phyloP scores from a whole-genome alignment of 495 filamentous ascomycete genomes.

The Parachaetomium inaequale region DNA sequence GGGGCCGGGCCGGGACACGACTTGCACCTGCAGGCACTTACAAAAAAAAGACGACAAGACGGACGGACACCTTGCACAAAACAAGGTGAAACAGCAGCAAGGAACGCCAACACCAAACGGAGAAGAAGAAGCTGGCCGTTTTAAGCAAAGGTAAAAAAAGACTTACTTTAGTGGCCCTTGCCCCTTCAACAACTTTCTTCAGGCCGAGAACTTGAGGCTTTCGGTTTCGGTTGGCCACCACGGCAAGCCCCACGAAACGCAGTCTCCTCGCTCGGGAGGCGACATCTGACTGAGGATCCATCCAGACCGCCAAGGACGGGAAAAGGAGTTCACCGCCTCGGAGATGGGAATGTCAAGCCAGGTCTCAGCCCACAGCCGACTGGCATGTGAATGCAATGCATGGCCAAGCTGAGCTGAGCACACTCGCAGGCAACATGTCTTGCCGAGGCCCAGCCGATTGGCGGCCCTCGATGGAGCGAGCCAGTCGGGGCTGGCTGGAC shows the following conservation, averaged over 20 bases:
- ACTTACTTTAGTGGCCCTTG: not conserved
- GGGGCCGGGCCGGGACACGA: not conserved
- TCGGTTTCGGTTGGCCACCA: slow-evolving; percentile 8
- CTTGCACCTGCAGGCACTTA: not conserved
- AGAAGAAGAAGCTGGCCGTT: not conserved
- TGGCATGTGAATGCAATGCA: slow-evolving; percentile 14
- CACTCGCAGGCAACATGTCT: slow-evolving; percentile 3
- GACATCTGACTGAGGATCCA: not conserved
- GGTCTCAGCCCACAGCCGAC: not conserved
- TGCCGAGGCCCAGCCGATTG: slow-evolving; percentile 22
- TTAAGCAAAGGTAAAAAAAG: not conserved
- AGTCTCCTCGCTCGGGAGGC: not conserved
- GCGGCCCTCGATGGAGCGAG: slow-evolving; percentile 2
- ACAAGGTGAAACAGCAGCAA: not conserved
- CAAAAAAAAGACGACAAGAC: not conserved
- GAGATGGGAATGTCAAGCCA: not conserved
- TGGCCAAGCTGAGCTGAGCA: slow-evolving; percentile 13
- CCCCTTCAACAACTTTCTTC: not conserved
- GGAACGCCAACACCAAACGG: not conserved
- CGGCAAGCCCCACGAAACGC: not conserved
- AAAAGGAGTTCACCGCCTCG: slow-evolving; percentile 7
- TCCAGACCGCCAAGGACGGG: not conserved
- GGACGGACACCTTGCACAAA: not conserved
- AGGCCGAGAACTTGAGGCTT: not conserved
- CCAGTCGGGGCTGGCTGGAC: slow-evolving; percentile 1